Conservation (phyloP, 2,329 filamentous ascomycete genomes). For the Dothideomycetes sp. region DNA sequence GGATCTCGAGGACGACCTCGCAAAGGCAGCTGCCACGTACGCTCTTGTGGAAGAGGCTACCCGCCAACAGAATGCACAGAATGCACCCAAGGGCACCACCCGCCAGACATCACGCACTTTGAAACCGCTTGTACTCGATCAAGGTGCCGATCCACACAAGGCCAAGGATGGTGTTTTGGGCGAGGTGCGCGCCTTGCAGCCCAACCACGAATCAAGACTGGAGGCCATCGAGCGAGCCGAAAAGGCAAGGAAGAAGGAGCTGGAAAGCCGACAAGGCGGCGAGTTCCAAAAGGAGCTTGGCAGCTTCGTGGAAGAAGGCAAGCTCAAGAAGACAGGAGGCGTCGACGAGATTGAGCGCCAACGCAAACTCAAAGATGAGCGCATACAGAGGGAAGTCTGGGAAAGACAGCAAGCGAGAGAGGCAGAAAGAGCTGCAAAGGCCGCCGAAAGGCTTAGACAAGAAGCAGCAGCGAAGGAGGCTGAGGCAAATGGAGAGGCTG, state of each 20-base stretch:
- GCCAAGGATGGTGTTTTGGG: slow-evolving; percentile 88
- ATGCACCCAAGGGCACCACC: slow-evolving; percentile 23
- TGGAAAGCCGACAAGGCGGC: slow-evolving; percentile 61
- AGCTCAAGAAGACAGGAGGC: slow-evolving; percentile 90
- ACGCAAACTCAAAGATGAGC: slow-evolving; percentile 75
- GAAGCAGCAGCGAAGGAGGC: slow-evolving; percentile 17
- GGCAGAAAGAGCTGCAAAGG: slow-evolving; percentile 24
- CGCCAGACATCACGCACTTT: slow-evolving; percentile 8
- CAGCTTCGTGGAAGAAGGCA: slow-evolving; percentile 77
- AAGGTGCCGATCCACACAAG: slow-evolving; percentile 56
- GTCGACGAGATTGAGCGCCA: slow-evolving; percentile 87
- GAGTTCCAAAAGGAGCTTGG: slow-evolving; percentile 80
- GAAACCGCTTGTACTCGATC: slow-evolving; percentile 21
- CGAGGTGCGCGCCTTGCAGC: slow-evolving; percentile 84
- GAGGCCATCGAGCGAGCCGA: slow-evolving; percentile 97
- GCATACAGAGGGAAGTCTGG: slow-evolving; percentile 64
- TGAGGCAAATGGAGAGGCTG: slow-evolving; percentile 9
- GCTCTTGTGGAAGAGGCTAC: slow-evolving; percentile 93
- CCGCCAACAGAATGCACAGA: slow-evolving; percentile 85
- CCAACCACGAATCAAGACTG: slow-evolving; percentile 84
- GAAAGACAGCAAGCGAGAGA: slow-evolving; percentile 43
- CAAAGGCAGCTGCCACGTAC: slow-evolving; percentile 89
- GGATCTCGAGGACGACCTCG: slow-evolving; percentile 86
- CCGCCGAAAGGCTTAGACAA: slow-evolving; percentile 10
- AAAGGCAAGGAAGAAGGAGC: slow-evolving; percentile 77